Percentiles rank a stretch among this genome's conserved stretches.
phyloP scores from a whole-genome alignment of 371 early-diverging fungal species.

The Catenaria anguillulae region DNA sequence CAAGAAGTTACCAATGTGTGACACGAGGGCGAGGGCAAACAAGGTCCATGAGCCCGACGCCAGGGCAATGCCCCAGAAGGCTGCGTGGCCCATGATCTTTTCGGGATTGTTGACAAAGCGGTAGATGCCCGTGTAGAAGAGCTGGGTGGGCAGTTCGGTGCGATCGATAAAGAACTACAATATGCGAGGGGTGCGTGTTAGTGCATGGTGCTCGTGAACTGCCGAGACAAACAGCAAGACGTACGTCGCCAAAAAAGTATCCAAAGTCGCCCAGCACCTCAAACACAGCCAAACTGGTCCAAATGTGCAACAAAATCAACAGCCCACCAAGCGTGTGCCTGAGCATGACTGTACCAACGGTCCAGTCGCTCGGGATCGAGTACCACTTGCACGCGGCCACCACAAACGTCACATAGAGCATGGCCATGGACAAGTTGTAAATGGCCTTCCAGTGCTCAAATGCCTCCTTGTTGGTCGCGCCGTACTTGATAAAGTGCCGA shows the following conservation, averaged over 20 bases:
- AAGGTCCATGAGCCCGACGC: constrained; percentile 60
- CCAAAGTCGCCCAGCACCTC: constrained; percentile 81
- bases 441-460: constrained; percentile 86
- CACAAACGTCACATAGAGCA: constrained; percentile 72
- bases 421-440: constrained; percentile 70
- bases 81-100: constrained; percentile 70
- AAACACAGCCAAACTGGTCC: constrained; percentile 69
- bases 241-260: constrained; percentile 56
- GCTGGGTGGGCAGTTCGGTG: constrained; percentile 32
- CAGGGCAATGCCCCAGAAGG: constrained; percentile 77
- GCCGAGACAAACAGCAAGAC: constrained; percentile 18
- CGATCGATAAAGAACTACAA: constrained; percentile 39
- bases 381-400: constrained; percentile 58
- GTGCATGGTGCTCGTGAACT: background rate
- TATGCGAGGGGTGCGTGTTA: constrained; percentile 4
- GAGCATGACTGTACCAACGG: constrained; percentile 49
- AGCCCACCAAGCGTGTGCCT: constrained; percentile 56
- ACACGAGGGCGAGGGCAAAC: constrained; percentile 59
- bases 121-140: constrained; percentile 69
- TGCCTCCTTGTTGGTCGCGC: constrained; percentile 67
- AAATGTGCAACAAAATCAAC: constrained; percentile 64
- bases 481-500: constrained; percentile 80
- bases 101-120: constrained; percentile 79
- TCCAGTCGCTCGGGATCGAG: constrained; percentile 49
- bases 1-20: constrained; percentile 58